Evolutionary conservation across 257 asterid species (phyloP).

Genomic region (Coffea canephora): DNA sequence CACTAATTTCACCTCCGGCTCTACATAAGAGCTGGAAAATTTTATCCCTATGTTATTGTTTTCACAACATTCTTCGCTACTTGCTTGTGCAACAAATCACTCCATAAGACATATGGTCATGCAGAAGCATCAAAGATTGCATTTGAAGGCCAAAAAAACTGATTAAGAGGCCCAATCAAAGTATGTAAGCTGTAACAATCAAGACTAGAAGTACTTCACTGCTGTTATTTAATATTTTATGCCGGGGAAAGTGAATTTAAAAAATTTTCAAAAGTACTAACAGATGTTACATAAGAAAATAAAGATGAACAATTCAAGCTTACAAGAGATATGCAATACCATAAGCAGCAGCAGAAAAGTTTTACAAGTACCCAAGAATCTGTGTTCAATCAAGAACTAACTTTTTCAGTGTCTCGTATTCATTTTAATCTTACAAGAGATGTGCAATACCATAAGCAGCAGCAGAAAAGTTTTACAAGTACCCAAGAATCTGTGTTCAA

Average conservation of each 20-base stretch:
- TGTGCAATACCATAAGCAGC: too few species aligned
- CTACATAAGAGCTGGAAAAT: background rate
- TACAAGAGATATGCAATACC: background rate
- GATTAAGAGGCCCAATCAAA: background rate
- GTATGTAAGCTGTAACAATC: background rate
- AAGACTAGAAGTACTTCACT: background rate
- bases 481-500: too few species aligned
- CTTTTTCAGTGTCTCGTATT: too few species aligned
- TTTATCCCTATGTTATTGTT: background rate
- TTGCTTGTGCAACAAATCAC: background rate
- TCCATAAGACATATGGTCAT: background rate
- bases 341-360: background rate
- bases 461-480: too few species aligned
- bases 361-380: too few species aligned
- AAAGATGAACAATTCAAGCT: background rate
- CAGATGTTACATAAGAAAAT: background rate
- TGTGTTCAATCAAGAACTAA: too few species aligned
- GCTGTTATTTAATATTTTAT: too few species aligned
- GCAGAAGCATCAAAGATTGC: background rate
- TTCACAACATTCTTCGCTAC: background rate
- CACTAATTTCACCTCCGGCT: background rate
- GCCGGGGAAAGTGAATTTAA: background rate
- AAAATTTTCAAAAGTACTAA: background rate
- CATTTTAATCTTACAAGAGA: too few species aligned
- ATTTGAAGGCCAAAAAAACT: background rate